Evolutionary conservation across 1,284 basidiomycete species (phyloP), one percentile per base, ranked within the genome.

Genomic region (Mycena citricolor): DNA sequence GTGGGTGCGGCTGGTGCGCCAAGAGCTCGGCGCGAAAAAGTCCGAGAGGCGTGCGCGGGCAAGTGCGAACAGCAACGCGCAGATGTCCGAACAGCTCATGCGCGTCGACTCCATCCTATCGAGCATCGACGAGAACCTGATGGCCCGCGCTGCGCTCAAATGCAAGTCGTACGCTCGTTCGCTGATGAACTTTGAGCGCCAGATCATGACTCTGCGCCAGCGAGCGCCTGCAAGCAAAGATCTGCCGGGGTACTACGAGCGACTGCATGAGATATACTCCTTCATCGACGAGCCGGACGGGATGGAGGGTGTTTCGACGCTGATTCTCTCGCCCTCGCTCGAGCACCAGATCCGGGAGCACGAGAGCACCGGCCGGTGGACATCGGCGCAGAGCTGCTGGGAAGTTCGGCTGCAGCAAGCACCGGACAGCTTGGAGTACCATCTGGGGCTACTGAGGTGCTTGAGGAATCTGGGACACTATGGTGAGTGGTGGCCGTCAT

Each of bases 301-400:
- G 10, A 99, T 99, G 97, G 94, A 98, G 66, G 97, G 97, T 0
- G 81, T 99, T 20, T 97, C 97, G 0, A 86, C 90, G 1, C 70
- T 87, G 50, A 90, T 99, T 46, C 71, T 97, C 11, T 82, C 89
- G 0, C 97, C 97, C 0, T 90, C 91, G 1, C 68, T 99, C 37
- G 92, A 98, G 56, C 92, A 98, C 65, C 94, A 98, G 65, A 99
- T 99, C 49, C 85, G 97, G 34, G 91, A 99, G 58, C 97, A 99
- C 60, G 97, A 99, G 65, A 97, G 89, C 55, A 97, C 91, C 1
- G 97, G 97, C 4, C 77, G 86, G 31, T 99, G 97, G 97, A 99
- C 97, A 1, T 89, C 94, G 4, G 97, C 97, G 4, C 97, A 99
- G 64, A 98, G 95, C 59, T 99, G 97, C 57, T 99, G 97, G 97